Evolutionary conservation across 441 rosid genomes (phyloP), one percentile per base, ranked within the genome.

Genomic region (Pelargonium australe): DNA sequence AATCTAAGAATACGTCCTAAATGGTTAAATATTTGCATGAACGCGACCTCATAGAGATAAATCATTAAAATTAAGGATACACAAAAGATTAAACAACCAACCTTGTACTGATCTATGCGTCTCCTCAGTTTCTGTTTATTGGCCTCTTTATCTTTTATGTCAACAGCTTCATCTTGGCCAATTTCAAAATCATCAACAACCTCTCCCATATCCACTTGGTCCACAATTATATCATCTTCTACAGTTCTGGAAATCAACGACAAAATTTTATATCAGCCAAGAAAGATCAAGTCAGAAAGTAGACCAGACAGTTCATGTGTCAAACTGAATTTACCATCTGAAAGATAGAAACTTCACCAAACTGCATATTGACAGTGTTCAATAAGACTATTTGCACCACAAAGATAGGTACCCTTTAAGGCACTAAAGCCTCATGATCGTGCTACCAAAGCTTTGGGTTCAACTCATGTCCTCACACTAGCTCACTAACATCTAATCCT

Each of bases 111-210:
- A 81, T 79, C 87, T 16, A 84, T 69, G 19, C 99, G 83, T 73
- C 96, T 85, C 78, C 79, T 84, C 71, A 95, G 66, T 78, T 91
- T 95, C 78, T 85, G 94, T 76, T 89, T 86, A 73, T 91, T 95
- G 65, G 86, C 86, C 37, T 88, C 97, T 69, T 90, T 91, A 70
- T 91, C 97, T 80, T 91, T 81, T 66, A 88, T 84, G 70, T 89
- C 96, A 4, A 91, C 89, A 65, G 82, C 88, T 86, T 94, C 98
- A 68, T 89, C 93, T 77, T 87, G 89, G 34, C 97, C 96, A 62
- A 89, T 80, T 78, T 91, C 93, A 80, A 91, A 88, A 71, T 91
- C 96, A 79, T 94, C 98, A 53, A 89, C 64, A 67, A 91, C 78
- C 72, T 91, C 98, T 0, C 95, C 88, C 71, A 89, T 76, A 31